phyloP scores from a whole-genome alignment of 176 grass and related monocot genomes.

The Zizania latifolia region DNA sequence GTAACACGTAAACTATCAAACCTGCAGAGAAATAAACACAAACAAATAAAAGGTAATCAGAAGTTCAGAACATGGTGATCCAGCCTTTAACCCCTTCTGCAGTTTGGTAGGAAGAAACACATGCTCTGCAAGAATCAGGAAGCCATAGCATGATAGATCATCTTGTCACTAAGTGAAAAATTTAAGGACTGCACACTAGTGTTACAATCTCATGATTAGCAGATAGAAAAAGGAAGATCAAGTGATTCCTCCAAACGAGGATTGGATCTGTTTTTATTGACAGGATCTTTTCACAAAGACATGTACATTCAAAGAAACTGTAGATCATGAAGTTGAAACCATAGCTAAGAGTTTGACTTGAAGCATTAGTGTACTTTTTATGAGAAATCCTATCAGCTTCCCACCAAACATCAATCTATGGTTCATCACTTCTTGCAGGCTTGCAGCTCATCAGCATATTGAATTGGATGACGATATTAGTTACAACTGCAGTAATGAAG shows the following conservation, averaged over 20 bases:
- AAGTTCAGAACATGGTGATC: slow-evolving; percentile 3
- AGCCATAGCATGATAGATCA: background rate
- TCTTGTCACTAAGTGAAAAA: background rate
- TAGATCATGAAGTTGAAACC: background rate
- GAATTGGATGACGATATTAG: background rate
- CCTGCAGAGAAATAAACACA: slow-evolving; percentile 39
- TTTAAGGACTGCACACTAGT: background rate
- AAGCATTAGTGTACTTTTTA: background rate
- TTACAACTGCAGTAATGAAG: background rate
- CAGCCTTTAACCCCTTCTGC: background rate
- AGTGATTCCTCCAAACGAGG: background rate
- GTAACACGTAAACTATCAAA: slow-evolving; percentile 91
- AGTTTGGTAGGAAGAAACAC: background rate
- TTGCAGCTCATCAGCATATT: background rate
- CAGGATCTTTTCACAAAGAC: background rate
- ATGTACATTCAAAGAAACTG: background rate
- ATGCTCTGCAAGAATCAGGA: background rate
- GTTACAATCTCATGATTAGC: too few relatives aligned
- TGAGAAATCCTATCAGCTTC: background rate
- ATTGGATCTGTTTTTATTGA: too few relatives aligned
- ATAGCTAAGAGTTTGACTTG: background rate
- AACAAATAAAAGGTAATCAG: slow-evolving; percentile 15
- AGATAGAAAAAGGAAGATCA: too few relatives aligned
- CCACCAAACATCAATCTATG: background rate
- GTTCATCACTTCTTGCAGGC: background rate